Percentiles rank a stretch among this genome's conserved stretches.
Conservation (phyloP, 1,284 basidiomycete genomes). For the Apiotrichum laibachii region DNA sequence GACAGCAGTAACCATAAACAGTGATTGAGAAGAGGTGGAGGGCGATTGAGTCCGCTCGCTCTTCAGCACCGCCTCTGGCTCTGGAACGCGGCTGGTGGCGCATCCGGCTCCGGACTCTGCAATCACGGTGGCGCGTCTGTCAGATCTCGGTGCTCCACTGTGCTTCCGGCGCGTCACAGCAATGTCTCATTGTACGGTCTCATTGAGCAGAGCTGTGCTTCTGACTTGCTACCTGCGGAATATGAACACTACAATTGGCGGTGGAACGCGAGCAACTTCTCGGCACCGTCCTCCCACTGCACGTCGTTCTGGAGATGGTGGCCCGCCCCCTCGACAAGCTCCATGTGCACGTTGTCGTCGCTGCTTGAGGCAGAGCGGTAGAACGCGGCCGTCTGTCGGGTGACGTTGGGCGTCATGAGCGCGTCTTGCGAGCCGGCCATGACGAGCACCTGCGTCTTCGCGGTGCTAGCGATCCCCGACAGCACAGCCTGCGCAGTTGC, state of each 20-base stretch:
- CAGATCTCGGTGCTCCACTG: too few relatives aligned
- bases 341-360: neutral
- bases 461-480: neutral
- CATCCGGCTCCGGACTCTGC: too few relatives aligned
- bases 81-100: too few relatives aligned
- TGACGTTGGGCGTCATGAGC: slow-evolving; percentile 15
- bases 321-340: slow-evolving; percentile 14
- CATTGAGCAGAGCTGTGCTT: too few relatives aligned
- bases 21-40: too few relatives aligned
- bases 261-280: slow-evolving; percentile 6
- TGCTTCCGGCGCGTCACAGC: too few relatives aligned
- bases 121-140: too few relatives aligned
- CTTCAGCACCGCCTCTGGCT: too few relatives aligned
- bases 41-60: too few relatives aligned
- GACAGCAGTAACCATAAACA: too few relatives aligned
- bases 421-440: slow-evolving; percentile 14
- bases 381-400: slow-evolving; percentile 11
- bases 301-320: slow-evolving; percentile 18
- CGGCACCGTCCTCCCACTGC: slow-evolving; percentile 15
- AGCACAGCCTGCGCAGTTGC: slow-evolving; percentile 8
- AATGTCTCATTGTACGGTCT: too few relatives aligned
- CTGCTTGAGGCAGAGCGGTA: neutral
- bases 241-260: neutral
- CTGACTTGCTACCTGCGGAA: neutral
- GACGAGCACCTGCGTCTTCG: slow-evolving; percentile 2